phyloP scores from a whole-genome alignment of 805 yeast species.

The Yamadazyma akitaensis region DNA sequence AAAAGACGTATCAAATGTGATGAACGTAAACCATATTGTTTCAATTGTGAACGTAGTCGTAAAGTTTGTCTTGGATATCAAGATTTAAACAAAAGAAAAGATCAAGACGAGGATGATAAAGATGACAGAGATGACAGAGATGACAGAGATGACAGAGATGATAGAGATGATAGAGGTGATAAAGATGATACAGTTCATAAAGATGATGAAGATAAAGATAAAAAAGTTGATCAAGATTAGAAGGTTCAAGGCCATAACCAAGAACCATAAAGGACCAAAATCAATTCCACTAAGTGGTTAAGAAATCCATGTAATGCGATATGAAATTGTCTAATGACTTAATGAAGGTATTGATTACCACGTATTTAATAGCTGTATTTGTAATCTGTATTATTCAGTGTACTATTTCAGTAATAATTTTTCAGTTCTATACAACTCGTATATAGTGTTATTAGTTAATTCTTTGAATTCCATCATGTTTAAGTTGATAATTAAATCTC shows the following conservation, averaged over 20 bases:
- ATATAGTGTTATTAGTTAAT: constrained; percentile 13
- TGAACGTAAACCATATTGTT: constrained; percentile 67
- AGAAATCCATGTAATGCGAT: not conserved
- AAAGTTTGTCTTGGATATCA: constrained; percentile 71
- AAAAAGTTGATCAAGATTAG: not conserved
- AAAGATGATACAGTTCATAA: not conserved
- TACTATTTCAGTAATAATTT: constrained; percentile 7
- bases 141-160: not conserved
- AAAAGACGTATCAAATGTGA: constrained; percentile 72
- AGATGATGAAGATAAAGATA: not conserved
- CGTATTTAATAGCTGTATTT: not conserved
- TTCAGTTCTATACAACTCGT: constrained; percentile 15
- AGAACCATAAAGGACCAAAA: not conserved
- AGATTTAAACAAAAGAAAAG: constrained; percentile 10
- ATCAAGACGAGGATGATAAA: constrained; percentile 2
- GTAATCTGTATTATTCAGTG: constrained; percentile 5
- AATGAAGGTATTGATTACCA: constrained; percentile 4
- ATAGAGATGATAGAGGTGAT: constrained; percentile 1
- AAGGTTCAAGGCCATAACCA: not conserved
- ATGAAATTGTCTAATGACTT: not conserved
- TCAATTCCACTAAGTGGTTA: not conserved
- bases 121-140: not conserved
- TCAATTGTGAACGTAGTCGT: constrained; percentile 62
- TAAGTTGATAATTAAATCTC: constrained; percentile 10
- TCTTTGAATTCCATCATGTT: constrained; percentile 13